phyloP scores from a whole-genome alignment of 441 rosid genomes.

The Viola pubescens region DNA sequence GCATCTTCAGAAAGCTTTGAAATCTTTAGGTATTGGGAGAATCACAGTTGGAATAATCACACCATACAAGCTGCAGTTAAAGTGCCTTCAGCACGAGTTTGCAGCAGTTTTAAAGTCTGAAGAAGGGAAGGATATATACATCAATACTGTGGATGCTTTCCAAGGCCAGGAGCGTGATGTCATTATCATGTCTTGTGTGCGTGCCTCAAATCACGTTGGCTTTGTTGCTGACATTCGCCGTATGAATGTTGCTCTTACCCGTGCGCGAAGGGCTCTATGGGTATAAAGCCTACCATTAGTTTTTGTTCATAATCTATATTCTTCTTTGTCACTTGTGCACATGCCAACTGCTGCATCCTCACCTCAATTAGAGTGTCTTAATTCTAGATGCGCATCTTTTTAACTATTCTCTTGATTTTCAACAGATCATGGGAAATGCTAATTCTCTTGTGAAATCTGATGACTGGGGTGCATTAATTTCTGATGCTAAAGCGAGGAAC shows the following conservation, averaged over 20 bases:
- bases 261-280: conserved; percentile 96
- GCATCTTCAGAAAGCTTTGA: conserved; percentile 77
- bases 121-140: conserved; percentile 88
- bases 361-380: neutral
- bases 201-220: conserved; percentile 93
- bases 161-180: conserved; percentile 99
- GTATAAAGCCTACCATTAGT: conserved; percentile 33
- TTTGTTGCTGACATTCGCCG: conserved; percentile 95
- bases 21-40: conserved; percentile 60
- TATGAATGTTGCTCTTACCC: conserved; percentile 99
- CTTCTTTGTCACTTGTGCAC: conserved; percentile 2
- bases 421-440: conserved; percentile 98
- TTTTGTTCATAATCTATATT: neutral
- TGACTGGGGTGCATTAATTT: conserved; percentile 89
- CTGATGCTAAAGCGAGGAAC: conserved; percentile 79
- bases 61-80: conserved; percentile 93
- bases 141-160: conserved; percentile 97
- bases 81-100: conserved; percentile 90
- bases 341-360: neutral
- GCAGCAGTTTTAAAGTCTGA: conserved; percentile 71
- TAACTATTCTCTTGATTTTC: conserved; percentile 10
- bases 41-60: conserved; percentile 89
- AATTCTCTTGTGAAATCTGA: conserved; percentile 72
- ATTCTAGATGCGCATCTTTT: conserved; percentile 4
- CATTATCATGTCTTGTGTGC: conserved; percentile 98